These are phyloP conservation scores for Pseudopithomyces chartarum DNA, from an alignment of 2,329 filamentous ascomycete genomes.

Conservation along the genomic window DNA sequence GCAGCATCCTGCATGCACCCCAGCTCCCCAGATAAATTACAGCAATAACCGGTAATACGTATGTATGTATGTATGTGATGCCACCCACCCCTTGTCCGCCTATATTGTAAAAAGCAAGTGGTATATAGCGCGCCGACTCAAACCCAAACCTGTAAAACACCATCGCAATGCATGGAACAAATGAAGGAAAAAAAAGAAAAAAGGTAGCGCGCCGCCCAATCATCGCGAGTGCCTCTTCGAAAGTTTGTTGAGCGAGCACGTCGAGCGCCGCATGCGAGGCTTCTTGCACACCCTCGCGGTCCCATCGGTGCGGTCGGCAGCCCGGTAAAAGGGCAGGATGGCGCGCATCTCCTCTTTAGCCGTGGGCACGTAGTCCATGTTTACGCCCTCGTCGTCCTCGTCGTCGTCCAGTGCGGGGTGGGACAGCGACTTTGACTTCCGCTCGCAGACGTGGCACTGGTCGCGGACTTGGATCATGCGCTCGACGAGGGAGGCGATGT, in stretches of 20 bases:
- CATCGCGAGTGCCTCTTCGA: conserved; percentile 28
- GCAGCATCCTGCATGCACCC: neutral
- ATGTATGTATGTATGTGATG: too few species aligned
- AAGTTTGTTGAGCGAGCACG: conserved; percentile 14
- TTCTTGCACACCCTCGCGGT: conserved; percentile 35
- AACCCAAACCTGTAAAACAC: conserved; percentile 27
- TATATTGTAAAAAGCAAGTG: conserved; percentile 23
- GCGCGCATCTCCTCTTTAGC: conserved; percentile 20
- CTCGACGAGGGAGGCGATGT: conserved; percentile 49
- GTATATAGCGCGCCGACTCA: conserved; percentile 28
- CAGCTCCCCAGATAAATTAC: neutral
- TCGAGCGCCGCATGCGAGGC: conserved; percentile 5
- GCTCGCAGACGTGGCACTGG: conserved; percentile 45
- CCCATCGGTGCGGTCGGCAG: conserved; percentile 30
- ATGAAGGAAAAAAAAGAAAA: conserved; percentile 5
- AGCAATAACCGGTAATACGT: neutral
- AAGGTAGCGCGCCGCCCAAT: too few species aligned
- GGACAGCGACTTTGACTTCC: conserved; percentile 9
- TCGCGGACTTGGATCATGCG: conserved; percentile 49
- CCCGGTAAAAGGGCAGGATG: conserved; percentile 29
- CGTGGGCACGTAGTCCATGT: conserved; percentile 35
- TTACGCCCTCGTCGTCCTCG: conserved; percentile 43
- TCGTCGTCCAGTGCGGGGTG: conserved; percentile 26
- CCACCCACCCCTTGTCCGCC: neutral
- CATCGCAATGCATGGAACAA: conserved; percentile 35